Base-by-base conservation (phyloP, 2,329 filamentous ascomycete species). In the Apiospora marii region DNA sequence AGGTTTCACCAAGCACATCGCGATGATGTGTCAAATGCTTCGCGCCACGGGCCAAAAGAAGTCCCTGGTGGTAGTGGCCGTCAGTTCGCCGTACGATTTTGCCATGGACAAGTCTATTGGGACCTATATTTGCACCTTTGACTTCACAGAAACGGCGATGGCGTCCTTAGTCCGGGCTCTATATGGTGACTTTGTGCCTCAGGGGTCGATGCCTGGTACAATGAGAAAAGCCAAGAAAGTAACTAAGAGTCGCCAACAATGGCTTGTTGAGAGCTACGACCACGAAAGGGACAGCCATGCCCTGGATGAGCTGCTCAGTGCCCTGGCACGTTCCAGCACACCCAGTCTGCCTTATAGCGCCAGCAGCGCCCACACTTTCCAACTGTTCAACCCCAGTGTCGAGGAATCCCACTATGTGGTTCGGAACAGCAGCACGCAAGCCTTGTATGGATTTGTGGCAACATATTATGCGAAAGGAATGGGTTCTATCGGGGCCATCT, bases 71-170 rank as follows among this genome's bases (percentile, higher is more conserved):
- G 96, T 98, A 4, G 93, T 98, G 10, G 93, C 96, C 0, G 95
- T 97, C 76, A 98, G 95, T 82, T 98, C 95, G 0, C 96, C 96
- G 0, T 98, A 98, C 81, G 96, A 98, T 81, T 98, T 98, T 81
- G 95, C 94, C 64, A 95, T 96, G 89, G 96, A 98, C 79, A 92
- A 93, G 75, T 91, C 91, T 0, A 96, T 98, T 53, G 93, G 94
- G 7, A 98, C 95, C 0, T 98, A 98, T 78, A 89, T 98, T 53
- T 98, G 96, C 85, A 98, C 95, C 0, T 98, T 97, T 81, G 95
- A 98, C 83, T 98, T 98, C 79, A 98, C 96, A 0, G 96, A 98
- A 78, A 96, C 93, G 10, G 95, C 96, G 24, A 90, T 98, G 84
- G 92, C 93, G 74, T 94, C 95, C 0, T 85, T 98, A 5, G 94